A percentile compares a stretch with the other conserved stretches of the same genome.
Conservation (phyloP, 257 asterid species). For the Solanum verrucosum region DNA sequence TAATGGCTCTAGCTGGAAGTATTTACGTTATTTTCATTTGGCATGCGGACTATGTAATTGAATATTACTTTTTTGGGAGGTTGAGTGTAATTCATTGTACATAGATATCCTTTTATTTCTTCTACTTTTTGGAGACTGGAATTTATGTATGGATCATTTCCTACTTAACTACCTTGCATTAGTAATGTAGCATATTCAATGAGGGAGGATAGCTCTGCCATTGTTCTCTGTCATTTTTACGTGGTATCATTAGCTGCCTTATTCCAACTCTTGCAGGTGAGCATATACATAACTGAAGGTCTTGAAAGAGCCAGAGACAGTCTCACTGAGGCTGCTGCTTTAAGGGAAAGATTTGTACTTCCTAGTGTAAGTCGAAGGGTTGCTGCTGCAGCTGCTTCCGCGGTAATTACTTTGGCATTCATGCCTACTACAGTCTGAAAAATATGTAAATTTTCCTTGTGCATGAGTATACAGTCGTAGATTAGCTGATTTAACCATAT, state of each 20-base stretch:
- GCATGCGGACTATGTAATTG: not conserved
- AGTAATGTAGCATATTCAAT: not conserved
- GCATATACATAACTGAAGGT: constrained; percentile 86
- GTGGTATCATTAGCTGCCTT: not conserved
- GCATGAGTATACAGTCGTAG: not conserved
- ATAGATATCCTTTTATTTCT: not conserved
- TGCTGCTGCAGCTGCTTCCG: constrained; percentile 98
- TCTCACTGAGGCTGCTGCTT: constrained; percentile 90
- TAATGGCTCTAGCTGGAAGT: not conserved
- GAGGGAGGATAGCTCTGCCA: not conserved
- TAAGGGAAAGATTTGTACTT: constrained; percentile 89
- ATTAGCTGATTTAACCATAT: constrained; percentile 4
- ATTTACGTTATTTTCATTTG: not conserved
- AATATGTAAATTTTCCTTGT: not conserved
- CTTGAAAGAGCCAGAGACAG: constrained; percentile 94
- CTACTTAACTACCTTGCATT: not conserved
- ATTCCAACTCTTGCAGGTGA: constrained; percentile 45
- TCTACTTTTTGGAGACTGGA: not conserved
- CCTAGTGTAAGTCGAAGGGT: constrained; percentile 89
- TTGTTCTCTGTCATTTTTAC: not conserved
- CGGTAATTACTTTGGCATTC: constrained; percentile 45
- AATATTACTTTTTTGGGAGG: not conserved
- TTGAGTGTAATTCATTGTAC: not conserved
- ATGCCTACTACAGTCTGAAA: not conserved
- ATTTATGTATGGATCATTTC: not conserved